Base-by-base conservation (phyloP, 495 filamentous ascomycete genomes). In the Xylaria bambusicola region DNA sequence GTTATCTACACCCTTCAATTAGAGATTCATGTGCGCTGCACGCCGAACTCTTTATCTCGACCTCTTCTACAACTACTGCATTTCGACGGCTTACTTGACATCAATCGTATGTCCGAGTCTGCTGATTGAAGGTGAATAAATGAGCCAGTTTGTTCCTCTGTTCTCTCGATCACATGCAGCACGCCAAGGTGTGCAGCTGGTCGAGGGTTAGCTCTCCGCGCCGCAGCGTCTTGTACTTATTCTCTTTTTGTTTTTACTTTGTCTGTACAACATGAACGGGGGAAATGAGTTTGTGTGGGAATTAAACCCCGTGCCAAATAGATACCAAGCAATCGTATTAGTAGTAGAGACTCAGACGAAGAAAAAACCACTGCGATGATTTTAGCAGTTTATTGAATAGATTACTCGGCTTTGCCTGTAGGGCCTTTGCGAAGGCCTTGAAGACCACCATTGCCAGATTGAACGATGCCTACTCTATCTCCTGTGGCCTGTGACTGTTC, bases 301-400 rank as follows among this genome's bases (percentile, higher is more conserved):
- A n/a, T n/a, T n/a, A 57, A 6, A 26, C 21, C 31, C 10, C 21
- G 31, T 23, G 31, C 24, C 33, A 47, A 50, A 58, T 41, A 49
- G 56, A 51, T 58, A 58, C 36, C 46, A 42, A 44, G 33, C 48
- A 51, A 38, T 58, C 46, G 35, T 48, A 51, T 51, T 50, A 48
- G 46, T 50, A 57, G 54, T 49, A 58, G 45, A 58, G 13, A 21
- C 45, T 31, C 40, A 17, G 26, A 47, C 7, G 33, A n/a, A 50
- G n/a, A 51, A 26, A 42, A 41, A 36, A 27, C 17, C 40, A 35
- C 5, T 21, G 46, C 36, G 17, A 51, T 33, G 18, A 17, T 35
- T 8, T 51, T 10, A n/a, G 15, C 13, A 18, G 4, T 33, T 8
- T 35, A 31, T 15, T 35, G 21, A 10, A 33, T 33, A 33, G 5